A percentile compares a stretch with the other conserved stretches of the same genome.
Evolutionary conservation across 1,284 basidiomycete species (phyloP).

Genomic region (Ustilago esculenta): DNA sequence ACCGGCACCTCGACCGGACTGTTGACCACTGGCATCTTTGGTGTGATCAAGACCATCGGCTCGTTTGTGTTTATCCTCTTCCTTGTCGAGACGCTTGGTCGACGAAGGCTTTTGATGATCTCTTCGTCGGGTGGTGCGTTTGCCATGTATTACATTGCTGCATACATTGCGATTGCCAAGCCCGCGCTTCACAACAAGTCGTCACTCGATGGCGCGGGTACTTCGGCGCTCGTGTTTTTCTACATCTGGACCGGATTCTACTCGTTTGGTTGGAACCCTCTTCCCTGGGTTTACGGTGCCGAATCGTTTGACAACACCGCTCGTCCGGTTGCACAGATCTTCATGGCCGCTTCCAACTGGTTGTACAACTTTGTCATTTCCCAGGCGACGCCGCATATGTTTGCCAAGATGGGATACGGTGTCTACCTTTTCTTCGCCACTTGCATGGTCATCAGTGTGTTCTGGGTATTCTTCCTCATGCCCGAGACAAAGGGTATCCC

Average conservation of each 20-base stretch:
- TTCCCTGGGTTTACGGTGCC: slow-evolving; percentile 61
- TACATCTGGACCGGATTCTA: slow-evolving; percentile 59
- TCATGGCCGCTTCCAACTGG: slow-evolving; percentile 85
- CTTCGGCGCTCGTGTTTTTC: slow-evolving; percentile 47
- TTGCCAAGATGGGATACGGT: slow-evolving; percentile 66
- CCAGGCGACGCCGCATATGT: slow-evolving; percentile 54
- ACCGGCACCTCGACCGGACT: slow-evolving; percentile 71
- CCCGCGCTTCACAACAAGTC: slow-evolving; percentile 11
- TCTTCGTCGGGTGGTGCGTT: slow-evolving; percentile 61
- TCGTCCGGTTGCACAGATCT: slow-evolving; percentile 80
- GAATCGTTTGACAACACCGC: slow-evolving; percentile 86
- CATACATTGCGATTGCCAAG: slow-evolving; percentile 53
- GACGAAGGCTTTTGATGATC: slow-evolving; percentile 69
- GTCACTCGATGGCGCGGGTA: slow-evolving; percentile 19
- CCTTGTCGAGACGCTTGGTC: slow-evolving; percentile 75
- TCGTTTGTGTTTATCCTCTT: slow-evolving; percentile 73
- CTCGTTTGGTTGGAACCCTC: slow-evolving; percentile 56
- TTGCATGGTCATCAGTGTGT: slow-evolving; percentile 74
- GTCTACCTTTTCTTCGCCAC: slow-evolving; percentile 76
- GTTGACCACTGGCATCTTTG: slow-evolving; percentile 80
- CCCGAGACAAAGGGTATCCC: slow-evolving; percentile 81
- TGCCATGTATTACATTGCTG: slow-evolving; percentile 50
- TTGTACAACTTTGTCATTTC: slow-evolving; percentile 76
- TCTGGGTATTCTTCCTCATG: slow-evolving; percentile 71
- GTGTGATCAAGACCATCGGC: slow-evolving; percentile 79